phyloP scores from a whole-genome alignment of 2,329 filamentous ascomycete genomes.

The Penicillium sp. region DNA sequence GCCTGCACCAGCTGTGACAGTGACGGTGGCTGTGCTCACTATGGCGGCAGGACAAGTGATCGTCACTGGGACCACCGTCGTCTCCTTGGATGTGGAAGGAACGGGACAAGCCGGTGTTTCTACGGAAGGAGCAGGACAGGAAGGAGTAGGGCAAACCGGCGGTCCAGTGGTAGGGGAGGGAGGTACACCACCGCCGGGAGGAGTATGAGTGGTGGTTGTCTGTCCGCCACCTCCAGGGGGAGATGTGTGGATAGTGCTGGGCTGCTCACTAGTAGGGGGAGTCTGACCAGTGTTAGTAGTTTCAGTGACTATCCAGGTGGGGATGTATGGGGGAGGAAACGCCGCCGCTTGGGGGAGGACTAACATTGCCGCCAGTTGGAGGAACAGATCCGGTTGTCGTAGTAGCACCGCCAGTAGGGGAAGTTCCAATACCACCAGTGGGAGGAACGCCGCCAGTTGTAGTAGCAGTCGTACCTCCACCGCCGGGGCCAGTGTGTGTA shows the following conservation, averaged over 20 bases:
- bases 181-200: not conserved
- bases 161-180: not conserved
- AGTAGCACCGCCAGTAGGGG: not conserved
- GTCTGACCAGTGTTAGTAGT: not conserved
- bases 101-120: not conserved
- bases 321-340: not conserved
- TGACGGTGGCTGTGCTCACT: conserved; percentile 3
- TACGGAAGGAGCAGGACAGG: not conserved
- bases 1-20: not conserved
- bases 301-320: not conserved
- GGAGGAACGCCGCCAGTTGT: not conserved
- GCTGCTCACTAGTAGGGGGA: not conserved
- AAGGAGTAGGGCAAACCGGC: not conserved
- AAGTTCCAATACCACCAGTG: not conserved
- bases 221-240: not conserved
- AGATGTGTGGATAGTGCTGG: not conserved
- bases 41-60: not conserved
- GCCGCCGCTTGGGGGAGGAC: not conserved
- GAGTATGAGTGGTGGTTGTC: no score
- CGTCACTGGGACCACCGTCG: conserved; percentile 2
- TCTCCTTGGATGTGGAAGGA: not conserved
- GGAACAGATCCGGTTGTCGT: not conserved
- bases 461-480: not conserved
- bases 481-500: not conserved
- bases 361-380: not conserved